Evolutionary conservation across 129 eudicot species (phyloP).

Genomic region (Smallanthus sonchifolius): DNA sequence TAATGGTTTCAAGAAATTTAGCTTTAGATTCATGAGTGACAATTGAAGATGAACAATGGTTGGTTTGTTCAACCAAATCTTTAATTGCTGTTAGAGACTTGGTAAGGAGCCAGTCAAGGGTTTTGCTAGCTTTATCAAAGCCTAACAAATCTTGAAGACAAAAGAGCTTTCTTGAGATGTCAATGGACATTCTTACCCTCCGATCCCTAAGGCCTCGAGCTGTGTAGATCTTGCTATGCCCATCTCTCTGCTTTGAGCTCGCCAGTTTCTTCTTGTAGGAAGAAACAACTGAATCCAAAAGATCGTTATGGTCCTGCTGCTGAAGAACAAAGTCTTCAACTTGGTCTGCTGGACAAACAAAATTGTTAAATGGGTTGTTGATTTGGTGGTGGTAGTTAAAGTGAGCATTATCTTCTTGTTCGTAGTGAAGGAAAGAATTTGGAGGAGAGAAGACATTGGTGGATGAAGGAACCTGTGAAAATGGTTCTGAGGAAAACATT

Average conservation of each 20-base stretch:
- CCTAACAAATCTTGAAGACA: constrained; percentile 75
- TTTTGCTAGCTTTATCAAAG: constrained; percentile 73
- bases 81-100: constrained; percentile 52
- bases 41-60: constrained; percentile 13
- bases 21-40: constrained; percentile 11
- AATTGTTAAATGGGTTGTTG: background rate
- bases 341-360: background rate
- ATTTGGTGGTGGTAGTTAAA: constrained; percentile 10
- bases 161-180: constrained; percentile 62
- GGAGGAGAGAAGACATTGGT: constrained; percentile 4
- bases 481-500: constrained; percentile 26
- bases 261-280: background rate
- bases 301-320: constrained; percentile 15
- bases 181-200: constrained; percentile 77
- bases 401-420: constrained; percentile 10
- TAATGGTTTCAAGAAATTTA: constrained; percentile 20
- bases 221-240: constrained; percentile 60
- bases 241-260: constrained; percentile 35
- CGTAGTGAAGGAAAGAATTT: constrained; percentile 3
- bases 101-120: constrained; percentile 74
- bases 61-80: constrained; percentile 37
- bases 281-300: constrained; percentile 22
- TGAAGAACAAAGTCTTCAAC: background rate
- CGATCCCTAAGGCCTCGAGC: constrained; percentile 68
- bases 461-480: background rate